These are phyloP conservation scores for Ophiostoma pallidulum DNA, from an alignment of 2,329 filamentous ascomycete genomes.

Conservation along the genomic window DNA sequence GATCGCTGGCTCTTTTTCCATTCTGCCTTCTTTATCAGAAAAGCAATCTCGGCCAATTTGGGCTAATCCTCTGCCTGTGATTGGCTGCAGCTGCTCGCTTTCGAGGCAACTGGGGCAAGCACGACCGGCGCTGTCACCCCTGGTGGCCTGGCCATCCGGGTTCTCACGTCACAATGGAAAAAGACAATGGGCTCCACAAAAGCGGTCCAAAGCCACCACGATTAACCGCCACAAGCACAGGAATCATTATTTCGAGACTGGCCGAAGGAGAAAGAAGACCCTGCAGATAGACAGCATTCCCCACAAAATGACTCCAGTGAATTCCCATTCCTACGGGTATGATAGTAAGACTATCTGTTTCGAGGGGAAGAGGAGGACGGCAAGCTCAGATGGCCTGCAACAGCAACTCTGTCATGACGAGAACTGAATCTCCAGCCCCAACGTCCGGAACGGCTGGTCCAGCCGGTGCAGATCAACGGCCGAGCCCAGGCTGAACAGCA, in stretches of 20 bases:
- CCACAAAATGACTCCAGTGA: too few relatives aligned
- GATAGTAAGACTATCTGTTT: too few relatives aligned
- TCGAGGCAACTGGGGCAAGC: background rate
- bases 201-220: too few relatives aligned
- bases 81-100: slow-evolving; percentile 2
- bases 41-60: background rate
- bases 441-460: slow-evolving; percentile 66
- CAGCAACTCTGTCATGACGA: slow-evolving; percentile 50
- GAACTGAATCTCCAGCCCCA: slow-evolving; percentile 75
- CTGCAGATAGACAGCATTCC: too few relatives aligned
- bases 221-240: too few relatives aligned
- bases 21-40: too few relatives aligned
- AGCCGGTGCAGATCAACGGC: slow-evolving; percentile 69
- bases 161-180: slow-evolving; percentile 5
- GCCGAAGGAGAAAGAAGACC: too few relatives aligned
- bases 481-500: slow-evolving; percentile 84
- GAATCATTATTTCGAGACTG: too few relatives aligned
- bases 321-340: too few relatives aligned
- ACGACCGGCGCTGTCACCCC: background rate
- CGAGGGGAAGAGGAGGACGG: too few relatives aligned
- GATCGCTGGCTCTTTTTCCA: too few relatives aligned
- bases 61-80: background rate
- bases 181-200: background rate
- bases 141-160: slow-evolving; percentile 7
- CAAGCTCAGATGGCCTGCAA: too few relatives aligned